Conservation (phyloP, 2,329 filamentous ascomycete species). For the Penicillium sp. region DNA sequence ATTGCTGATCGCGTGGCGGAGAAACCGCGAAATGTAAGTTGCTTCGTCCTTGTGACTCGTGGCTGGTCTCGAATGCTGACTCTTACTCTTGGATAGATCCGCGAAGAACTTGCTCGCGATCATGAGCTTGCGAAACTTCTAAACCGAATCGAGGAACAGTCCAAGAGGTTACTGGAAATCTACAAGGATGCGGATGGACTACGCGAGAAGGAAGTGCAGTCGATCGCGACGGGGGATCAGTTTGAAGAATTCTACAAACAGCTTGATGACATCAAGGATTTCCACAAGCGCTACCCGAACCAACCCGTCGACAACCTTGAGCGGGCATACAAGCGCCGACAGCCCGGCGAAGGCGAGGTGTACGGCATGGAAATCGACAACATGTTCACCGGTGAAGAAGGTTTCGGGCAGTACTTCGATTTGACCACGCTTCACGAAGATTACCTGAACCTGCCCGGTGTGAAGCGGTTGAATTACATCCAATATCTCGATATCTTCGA, state of each 20-base stretch:
- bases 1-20: constrained; percentile 85
- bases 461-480: constrained; percentile 82
- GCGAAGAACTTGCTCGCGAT: constrained; percentile 83
- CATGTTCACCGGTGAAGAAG: constrained; percentile 95
- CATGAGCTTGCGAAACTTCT: constrained; percentile 89
- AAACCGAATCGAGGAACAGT: constrained; percentile 83
- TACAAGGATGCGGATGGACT: constrained; percentile 76
- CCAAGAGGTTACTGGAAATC: constrained; percentile 72
- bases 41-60: constrained; percentile 1
- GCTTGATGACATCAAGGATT: constrained; percentile 74
- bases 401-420: constrained; percentile 89
- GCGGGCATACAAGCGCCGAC: constrained; percentile 76
- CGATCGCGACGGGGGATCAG: constrained; percentile 78
- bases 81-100: constrained; percentile 59
- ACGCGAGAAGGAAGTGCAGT: constrained; percentile 75
- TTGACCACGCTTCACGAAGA: constrained; percentile 79
- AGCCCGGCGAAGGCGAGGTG: constrained; percentile 63
- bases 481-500: constrained; percentile 94
- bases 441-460: constrained; percentile 83
- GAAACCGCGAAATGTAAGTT: constrained; percentile 78
- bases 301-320: constrained; percentile 95
- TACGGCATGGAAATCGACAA: constrained; percentile 72
- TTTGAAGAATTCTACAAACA: constrained; percentile 92
- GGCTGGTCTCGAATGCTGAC: constrained; percentile 16
- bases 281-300: constrained; percentile 88